phyloP scores from a whole-genome alignment of 306 rosid species.

The Betula pendula region DNA sequence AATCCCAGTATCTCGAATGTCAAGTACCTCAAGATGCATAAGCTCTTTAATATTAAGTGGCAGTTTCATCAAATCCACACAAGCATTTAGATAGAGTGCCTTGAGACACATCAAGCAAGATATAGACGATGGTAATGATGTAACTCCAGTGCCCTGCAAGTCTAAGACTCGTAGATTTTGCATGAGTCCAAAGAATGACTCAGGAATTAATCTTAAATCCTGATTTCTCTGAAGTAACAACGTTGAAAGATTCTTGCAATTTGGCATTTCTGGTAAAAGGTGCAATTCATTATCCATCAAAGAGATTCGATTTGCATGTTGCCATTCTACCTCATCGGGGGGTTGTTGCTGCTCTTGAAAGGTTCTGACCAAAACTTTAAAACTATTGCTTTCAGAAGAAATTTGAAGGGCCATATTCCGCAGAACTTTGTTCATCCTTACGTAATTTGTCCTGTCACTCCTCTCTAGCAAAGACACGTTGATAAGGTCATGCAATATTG shows the following conservation, averaged over 20 bases:
- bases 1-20: conserved; percentile 17
- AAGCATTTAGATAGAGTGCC: conserved; percentile 17
- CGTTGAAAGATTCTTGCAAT: conserved; percentile 2
- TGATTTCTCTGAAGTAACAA: conserved; percentile 10
- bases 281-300: conserved; percentile 2
- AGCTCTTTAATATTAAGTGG: neutral
- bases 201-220: neutral
- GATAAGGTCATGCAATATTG: conserved; percentile 10
- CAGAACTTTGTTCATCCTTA: conserved; percentile 22
- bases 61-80: neutral
- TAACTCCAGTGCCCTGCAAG: conserved; percentile 8
- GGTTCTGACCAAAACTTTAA: neutral
- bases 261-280: neutral
- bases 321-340: neutral
- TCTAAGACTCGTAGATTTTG: conserved; percentile 12
- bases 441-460: conserved; percentile 24
- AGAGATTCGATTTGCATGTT: conserved; percentile 14
- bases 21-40: conserved; percentile 31
- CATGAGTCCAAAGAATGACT: neutral
- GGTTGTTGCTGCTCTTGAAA: neutral
- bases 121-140: conserved; percentile 17
- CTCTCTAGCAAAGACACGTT: conserved; percentile 22
- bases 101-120: conserved; percentile 22
- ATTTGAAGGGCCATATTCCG: conserved; percentile 29
- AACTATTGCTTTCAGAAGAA: neutral